A percentile compares a stretch with the other conserved stretches of the same genome.
Conservation (phyloP, 75 land plant genomes). For the Pseudotsuga menziesii region DNA sequence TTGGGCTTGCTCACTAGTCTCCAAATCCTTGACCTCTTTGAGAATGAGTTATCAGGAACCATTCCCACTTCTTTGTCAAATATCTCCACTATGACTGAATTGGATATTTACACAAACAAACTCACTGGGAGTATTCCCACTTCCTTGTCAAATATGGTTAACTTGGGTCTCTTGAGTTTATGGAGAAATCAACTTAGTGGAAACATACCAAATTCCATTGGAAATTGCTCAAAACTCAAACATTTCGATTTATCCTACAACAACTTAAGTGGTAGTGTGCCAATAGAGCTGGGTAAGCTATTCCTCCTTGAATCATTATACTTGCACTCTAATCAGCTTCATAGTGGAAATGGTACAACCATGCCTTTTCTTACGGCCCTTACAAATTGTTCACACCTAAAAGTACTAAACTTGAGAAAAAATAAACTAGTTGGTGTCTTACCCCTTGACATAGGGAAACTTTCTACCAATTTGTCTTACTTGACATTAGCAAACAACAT, state of each 20-base stretch:
- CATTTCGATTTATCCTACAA: conserved; percentile 13
- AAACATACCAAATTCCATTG: conserved; percentile 3
- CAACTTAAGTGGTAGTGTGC: conserved; percentile 16
- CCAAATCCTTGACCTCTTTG: too few species aligned
- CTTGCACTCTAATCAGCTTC: conserved; percentile 16
- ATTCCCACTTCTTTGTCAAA: too few species aligned
- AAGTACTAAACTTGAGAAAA: conserved; percentile 11
- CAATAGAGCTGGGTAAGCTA: conserved; percentile 22
- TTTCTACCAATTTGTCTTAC: conserved; percentile 5
- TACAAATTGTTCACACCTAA: conserved; percentile 1
- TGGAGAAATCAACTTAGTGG: conserved; percentile 14
- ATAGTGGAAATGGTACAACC: background rate
- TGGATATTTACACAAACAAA: too few species aligned
- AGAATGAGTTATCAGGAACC: too few species aligned
- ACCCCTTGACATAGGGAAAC: conserved; percentile 8
- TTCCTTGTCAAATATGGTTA: background rate
- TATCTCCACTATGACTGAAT: too few species aligned
- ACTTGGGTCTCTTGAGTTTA: background rate
- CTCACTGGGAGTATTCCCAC: too few species aligned
- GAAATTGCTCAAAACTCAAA: background rate
- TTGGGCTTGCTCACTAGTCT: too few species aligned
- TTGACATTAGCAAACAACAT: conserved; percentile 12
- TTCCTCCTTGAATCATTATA: conserved; percentile 26
- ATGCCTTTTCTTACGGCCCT: conserved; percentile 18
- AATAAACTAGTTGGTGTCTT: conserved; percentile 14